Evolutionary conservation across 2,329 filamentous ascomycete species (phyloP), one percentile per base, ranked within the genome.

Genomic region (Ambrosiella xylebori): DNA sequence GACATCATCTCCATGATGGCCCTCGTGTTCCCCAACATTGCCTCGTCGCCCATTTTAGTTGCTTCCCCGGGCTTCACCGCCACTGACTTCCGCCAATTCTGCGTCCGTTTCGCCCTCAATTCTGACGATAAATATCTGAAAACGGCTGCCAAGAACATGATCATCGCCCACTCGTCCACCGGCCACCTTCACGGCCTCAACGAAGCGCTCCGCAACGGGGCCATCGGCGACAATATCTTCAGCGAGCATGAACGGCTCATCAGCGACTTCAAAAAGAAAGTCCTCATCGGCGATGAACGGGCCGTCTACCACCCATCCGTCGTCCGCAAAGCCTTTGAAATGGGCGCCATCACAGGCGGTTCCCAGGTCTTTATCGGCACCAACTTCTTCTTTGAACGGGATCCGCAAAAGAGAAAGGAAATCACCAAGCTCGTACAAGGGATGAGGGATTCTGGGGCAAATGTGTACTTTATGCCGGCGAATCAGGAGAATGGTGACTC

Each of bases 1-100:
- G 54, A 56, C 9, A 41, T 54, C 7, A 38, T 57, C 44, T 85
- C 84, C 61, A 84, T 82, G 0, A 75, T 95, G 40, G 77, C 85
- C 40, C 88, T 87, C 0, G 76, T 97, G 11, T 72, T 86, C 1
- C 80, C 88, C 35, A 84, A 87, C 60, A 78, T 95, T 65, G 88
- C 95, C 56, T 78, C 81, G 15, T 77, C 84, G 13, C 88, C 90
- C 0, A 72, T 97, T 11, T 74, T 98, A 17, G 75, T 98, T 1
- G 93, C 91, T 1, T 90, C 86, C 61, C 91, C 93, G 0, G 93
- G 91, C 0, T 98, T 95, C 68, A 82, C 87, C 6, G 91, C 91
- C 0, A 73, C 78, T 1, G 83, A 84, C 17, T 95, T 98, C 67
- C 83, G 86, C 57, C 81, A 82, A 45, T 89, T 86, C 70, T 78